Conservation (phyloP, 2,329 filamentous ascomycete species). For the Monosporascus sp. region DNA sequence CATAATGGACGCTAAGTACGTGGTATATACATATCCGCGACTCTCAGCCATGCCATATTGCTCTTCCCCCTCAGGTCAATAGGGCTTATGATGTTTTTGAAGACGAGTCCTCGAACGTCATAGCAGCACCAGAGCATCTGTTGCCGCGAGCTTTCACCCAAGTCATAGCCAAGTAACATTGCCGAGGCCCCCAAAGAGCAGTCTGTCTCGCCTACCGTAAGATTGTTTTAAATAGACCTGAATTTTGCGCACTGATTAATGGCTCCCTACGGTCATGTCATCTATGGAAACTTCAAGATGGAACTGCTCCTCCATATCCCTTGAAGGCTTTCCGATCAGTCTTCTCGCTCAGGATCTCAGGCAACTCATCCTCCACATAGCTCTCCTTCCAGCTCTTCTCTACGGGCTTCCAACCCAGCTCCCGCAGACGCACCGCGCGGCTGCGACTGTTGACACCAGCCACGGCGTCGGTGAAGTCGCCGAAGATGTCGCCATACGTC, state of each 20-base stretch:
- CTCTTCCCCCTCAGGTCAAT: too few species aligned
- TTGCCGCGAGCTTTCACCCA: too few species aligned
- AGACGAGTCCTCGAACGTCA: too few species aligned
- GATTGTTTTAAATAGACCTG: too few species aligned
- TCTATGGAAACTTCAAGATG: conserved; percentile 4
- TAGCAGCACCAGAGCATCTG: too few species aligned
- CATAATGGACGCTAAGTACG: too few species aligned
- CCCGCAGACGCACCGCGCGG: conserved; percentile 35
- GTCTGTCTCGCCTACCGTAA: too few species aligned
- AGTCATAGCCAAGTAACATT: too few species aligned
- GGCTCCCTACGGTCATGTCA: background rate
- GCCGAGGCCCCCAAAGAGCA: too few species aligned
- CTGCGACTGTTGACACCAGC: conserved; percentile 37
- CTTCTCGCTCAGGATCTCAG: conserved; percentile 27
- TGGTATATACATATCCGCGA: too few species aligned
- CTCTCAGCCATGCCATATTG: too few species aligned
- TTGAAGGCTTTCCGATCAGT: conserved; percentile 10
- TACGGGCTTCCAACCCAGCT: conserved; percentile 37
- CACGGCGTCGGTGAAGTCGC: conserved; percentile 27
- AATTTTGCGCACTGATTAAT: background rate
- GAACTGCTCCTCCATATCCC: conserved; percentile 9
- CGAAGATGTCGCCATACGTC: conserved; percentile 35
- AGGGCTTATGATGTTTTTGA: too few species aligned
- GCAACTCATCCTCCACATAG: conserved; percentile 37
- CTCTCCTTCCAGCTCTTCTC: conserved; percentile 36